Evolutionary conservation across 176 grass and related monocot species (phyloP), one percentile per base, ranked within the genome.

Genomic region (Oropetium thomaeum): DNA sequence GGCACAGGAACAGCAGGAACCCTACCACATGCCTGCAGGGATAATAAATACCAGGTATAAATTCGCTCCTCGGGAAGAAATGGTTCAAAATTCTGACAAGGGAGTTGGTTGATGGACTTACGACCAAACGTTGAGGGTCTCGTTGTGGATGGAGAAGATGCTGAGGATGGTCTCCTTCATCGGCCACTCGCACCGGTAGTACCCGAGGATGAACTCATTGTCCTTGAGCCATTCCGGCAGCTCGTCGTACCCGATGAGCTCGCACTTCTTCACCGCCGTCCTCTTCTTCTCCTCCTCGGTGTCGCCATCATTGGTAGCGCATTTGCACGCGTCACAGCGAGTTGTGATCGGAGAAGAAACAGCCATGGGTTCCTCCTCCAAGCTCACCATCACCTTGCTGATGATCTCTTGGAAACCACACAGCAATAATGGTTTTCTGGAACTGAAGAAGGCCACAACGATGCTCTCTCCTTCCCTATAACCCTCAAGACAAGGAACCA

Each of bases 61-160:
- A n/a, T n/a, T n/a, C n/a, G n/a, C n/a, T n/a, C n/a, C n/a, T n/a
- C n/a, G n/a, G n/a, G n/a, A n/a, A n/a, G n/a, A n/a, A n/a, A n/a
- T n/a, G n/a, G n/a, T n/a, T n/a, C 10, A 12, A 20, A 58, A 43
- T 14, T 60, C 8, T 30, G 5, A 10, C 22, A 35, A 0, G 0
- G 4, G 51, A 16, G 8, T 29, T 1, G 28, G 8, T 29, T 1
- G 28, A 38, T 4, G 17, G 30, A 79, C 91, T 87, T 83, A 95
- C 85, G 88, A 76, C 92, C 92, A 95, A 88, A 91, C 88, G 65
- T 95, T 95, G 75, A 95, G 88, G 11, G 88, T 91, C 65, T 95
- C 92, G 65, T 95, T 91, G 88, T 95, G 92, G 92, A 95, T 86
- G 67, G 88, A 88, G 86, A 95, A 91, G 65, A 91, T 83, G 85